Evolutionary conservation across 2,329 filamentous ascomycete genomes (phyloP).

Genomic region (Alternaria arborescens): DNA sequence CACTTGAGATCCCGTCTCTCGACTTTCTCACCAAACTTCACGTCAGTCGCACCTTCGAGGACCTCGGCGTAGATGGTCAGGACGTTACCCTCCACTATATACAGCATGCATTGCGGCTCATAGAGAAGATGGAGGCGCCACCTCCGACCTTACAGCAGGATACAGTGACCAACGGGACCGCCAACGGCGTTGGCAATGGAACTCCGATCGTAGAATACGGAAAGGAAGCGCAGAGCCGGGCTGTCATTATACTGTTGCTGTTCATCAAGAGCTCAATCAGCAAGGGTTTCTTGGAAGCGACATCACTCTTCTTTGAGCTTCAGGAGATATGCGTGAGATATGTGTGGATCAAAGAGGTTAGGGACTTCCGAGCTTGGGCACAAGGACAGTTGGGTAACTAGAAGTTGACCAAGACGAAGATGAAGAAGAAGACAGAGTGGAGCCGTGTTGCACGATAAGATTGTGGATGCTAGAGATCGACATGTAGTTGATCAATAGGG

Average conservation of each 20-base stretch:
- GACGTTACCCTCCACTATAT: constrained; percentile 46
- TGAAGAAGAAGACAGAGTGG: neutral
- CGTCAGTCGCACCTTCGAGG: constrained; percentile 32
- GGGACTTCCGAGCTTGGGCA: constrained; percentile 48
- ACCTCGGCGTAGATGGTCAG: constrained; percentile 36
- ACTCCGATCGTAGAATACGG: constrained; percentile 33
- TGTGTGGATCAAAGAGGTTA: constrained; percentile 52
- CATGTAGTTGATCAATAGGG: neutral
- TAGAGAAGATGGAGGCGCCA: constrained; percentile 42
- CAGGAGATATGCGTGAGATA: constrained; percentile 53
- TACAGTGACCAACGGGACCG: constrained; percentile 3
- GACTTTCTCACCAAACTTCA: constrained; percentile 53
- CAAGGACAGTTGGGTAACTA: constrained; percentile 7
- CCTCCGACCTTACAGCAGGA: constrained; percentile 10
- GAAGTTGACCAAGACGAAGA: constrained; percentile 19
- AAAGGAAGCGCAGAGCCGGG: constrained; percentile 47
- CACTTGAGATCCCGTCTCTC: constrained; percentile 48
- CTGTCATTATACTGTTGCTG: constrained; percentile 48
- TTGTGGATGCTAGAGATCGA: neutral
- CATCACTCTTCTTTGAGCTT: constrained; percentile 51
- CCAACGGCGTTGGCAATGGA: constrained; percentile 8
- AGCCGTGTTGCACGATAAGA: neutral
- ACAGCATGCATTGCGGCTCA: constrained; percentile 49
- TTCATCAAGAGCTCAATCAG: constrained; percentile 51
- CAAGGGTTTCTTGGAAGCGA: constrained; percentile 40